phyloP scores from a whole-genome alignment of 306 rosid species.

The Benincasa hispida region DNA sequence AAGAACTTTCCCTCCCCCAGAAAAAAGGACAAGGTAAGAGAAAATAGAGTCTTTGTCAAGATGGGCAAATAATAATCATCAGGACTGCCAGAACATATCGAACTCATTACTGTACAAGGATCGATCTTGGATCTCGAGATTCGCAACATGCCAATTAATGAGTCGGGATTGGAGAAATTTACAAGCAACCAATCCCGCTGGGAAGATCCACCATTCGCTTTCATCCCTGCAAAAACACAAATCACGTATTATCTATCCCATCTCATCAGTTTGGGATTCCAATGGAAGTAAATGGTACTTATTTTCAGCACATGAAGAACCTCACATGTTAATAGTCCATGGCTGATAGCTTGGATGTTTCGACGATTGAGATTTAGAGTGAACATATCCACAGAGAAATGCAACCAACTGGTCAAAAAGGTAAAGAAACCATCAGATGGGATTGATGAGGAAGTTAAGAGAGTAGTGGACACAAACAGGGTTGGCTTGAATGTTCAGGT shows the following conservation, averaged over 20 bases:
- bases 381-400: conserved; percentile 83
- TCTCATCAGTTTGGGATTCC: neutral
- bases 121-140: conserved; percentile 99
- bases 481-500: neutral
- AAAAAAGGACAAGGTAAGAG: conserved; percentile 6
- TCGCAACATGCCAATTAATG: conserved; percentile 91
- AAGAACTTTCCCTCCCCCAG: conserved; percentile 10
- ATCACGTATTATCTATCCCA: neutral
- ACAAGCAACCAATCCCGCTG: conserved; percentile 74
- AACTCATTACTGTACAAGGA: conserved; percentile 88
- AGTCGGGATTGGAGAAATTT: conserved; percentile 82
- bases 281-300: neutral
- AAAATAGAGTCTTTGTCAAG: neutral
- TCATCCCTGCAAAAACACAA: conserved; percentile 64
- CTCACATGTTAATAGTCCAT: conserved; percentile 87
- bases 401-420: conserved; percentile 54
- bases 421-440: neutral
- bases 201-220: conserved; percentile 97
- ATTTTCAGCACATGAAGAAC: neutral
- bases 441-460: neutral
- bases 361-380: conserved; percentile 52
- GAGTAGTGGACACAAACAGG: neutral
- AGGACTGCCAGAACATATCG: conserved; percentile 98
- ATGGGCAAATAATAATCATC: conserved; percentile 28
- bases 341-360: conserved; percentile 56